Evolutionary conservation across 768 basidiomycete species (phyloP).

Genomic region (Leucocoprinus leucothites): DNA sequence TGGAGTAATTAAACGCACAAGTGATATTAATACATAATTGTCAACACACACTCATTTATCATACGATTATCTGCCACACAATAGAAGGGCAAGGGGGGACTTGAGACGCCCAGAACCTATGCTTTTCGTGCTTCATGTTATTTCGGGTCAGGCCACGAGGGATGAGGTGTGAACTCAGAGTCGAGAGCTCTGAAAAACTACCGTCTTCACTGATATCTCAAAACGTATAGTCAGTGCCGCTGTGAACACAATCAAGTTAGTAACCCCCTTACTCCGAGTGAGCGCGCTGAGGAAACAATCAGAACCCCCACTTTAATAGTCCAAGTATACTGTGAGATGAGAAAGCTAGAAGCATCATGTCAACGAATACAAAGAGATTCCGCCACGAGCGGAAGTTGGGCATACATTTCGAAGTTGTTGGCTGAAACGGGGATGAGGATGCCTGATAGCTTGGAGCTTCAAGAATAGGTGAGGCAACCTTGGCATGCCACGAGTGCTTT

Average conservation of each 20-base stretch:
- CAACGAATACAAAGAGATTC: background rate
- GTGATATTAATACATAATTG: too few relatives aligned
- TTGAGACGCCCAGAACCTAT: too few relatives aligned
- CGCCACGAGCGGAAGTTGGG: conserved; percentile 1
- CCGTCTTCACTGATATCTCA: too few relatives aligned
- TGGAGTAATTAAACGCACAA: too few relatives aligned
- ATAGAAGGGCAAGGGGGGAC: background rate
- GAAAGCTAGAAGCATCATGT: background rate
- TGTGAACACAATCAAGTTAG: background rate
- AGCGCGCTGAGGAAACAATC: background rate
- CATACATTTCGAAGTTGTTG: background rate
- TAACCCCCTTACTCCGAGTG: background rate
- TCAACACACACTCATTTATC: conserved; percentile 6
- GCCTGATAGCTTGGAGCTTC: background rate
- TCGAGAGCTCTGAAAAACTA: too few relatives aligned
- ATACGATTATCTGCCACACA: background rate
- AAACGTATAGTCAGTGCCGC: too few relatives aligned
- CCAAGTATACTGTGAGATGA: background rate
- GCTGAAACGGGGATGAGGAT: conserved; percentile 5
- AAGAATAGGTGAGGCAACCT: conserved; percentile 1
- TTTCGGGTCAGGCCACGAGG: too few relatives aligned
- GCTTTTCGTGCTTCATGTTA: too few relatives aligned
- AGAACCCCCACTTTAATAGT: too few relatives aligned
- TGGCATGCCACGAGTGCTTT: background rate
- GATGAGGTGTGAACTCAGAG: too few relatives aligned